Base-by-base conservation (phyloP, 73 alveolate genomes). In the Paramecium biaurelia region DNA sequence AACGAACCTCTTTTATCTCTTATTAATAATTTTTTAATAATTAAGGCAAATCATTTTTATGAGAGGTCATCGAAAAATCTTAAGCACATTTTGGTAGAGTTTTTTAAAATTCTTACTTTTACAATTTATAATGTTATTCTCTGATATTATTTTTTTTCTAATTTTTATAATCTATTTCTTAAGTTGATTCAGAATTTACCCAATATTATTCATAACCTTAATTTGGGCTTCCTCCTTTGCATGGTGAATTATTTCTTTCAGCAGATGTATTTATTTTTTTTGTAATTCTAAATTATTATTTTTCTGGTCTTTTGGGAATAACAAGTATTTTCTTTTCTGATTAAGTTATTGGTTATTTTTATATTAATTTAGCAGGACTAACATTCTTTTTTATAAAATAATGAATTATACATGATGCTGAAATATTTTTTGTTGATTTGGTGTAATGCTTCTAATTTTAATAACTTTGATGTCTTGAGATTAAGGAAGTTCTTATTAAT, bases 31-130 rank as follows among this genome's bases (percentile, higher is more conserved):
- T 26, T 63, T 63, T 63, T 63, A 63, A 26, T 63, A 63, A 26
- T 63, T 63, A 26, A 30, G 49, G 84, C 26, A 63, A 26, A 26
- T 63, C 84, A 63, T 63, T 63, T 63, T 26, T 63, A 63, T 26
- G 84, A 26, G 84, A 63, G 6, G 84, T 63, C 84, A 63, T 63
- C 8, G 84, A 63, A 7, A 63, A 63, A 63, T 63, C 84, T 30
- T 63, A 23, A 30, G 47, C 84, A 63, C 84, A 63, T 63, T 30
- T 30, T 30, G 84, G 84, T 14, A 26, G 0, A 30, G 3, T 24
- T 26, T 32, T 63, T 32, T 63, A 0, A 63, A 26, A 30, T 63
- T 63, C 45, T 63, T 63, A 26, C 84, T 63, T 63, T 63, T 32
- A 30, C 53, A 26, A 63, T 63, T 63, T 63, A 26, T 63, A 63